Conservation (phyloP, 164 flowering plant species). For the Annona cherimola region DNA sequence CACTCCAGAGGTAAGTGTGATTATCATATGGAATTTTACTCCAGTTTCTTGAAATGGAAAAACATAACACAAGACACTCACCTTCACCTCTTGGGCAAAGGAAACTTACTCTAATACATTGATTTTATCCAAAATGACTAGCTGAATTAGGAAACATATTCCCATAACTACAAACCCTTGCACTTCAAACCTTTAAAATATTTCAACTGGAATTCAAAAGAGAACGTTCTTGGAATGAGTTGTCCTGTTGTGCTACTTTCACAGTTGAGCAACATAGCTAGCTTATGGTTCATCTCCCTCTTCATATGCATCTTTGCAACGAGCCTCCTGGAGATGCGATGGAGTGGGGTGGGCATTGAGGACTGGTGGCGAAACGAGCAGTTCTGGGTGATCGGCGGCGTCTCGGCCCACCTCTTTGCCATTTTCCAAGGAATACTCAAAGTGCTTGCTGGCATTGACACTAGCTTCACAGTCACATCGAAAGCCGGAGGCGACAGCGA, state of each 20-base stretch:
- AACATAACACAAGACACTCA: not conserved
- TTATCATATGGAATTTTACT: too few relatives aligned
- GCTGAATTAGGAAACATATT: too few relatives aligned
- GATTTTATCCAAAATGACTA: not conserved
- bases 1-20: slow-evolving; percentile 36
- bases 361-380: slow-evolving; percentile 40
- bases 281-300: slow-evolving; percentile 27
- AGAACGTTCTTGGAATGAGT: not conserved
- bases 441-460: slow-evolving; percentile 49
- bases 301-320: slow-evolving; percentile 31
- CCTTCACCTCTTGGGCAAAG: not conserved
- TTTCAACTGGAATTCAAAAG: too few relatives aligned
- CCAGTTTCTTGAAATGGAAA: too few relatives aligned
- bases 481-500: slow-evolving; percentile 44
- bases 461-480: slow-evolving; percentile 52
- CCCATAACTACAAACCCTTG: too few relatives aligned
- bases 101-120: not conserved
- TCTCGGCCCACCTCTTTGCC: slow-evolving; percentile 26
- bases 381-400: slow-evolving; percentile 37
- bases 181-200: too few relatives aligned
- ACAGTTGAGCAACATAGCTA: slow-evolving; percentile 30
- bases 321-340: slow-evolving; percentile 31
- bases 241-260: not conserved
- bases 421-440: slow-evolving; percentile 51
- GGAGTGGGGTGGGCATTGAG: slow-evolving; percentile 36